These are phyloP conservation scores for Monosporascus sp. DNA, from an alignment of 2,329 filamentous ascomycete species.

Conservation along the genomic window DNA sequence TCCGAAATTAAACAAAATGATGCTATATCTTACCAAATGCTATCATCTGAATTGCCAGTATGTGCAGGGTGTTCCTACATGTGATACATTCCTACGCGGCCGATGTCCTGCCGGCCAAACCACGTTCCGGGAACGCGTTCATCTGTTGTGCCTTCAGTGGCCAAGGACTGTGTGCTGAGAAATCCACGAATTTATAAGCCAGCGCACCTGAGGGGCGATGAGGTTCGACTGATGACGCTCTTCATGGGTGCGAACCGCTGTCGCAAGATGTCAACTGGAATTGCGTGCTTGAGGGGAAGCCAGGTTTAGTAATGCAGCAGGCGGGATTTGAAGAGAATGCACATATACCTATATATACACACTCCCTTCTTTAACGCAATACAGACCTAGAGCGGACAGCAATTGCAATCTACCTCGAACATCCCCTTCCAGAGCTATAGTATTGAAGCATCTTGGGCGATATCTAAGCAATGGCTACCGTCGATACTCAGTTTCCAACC, in stretches of 20 bases:
- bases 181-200: not conserved
- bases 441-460: not conserved
- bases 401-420: not conserved
- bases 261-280: slow-evolving; percentile 14
- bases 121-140: too few species aligned
- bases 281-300: slow-evolving; percentile 25
- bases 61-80: too few species aligned
- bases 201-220: not conserved
- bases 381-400: not conserved
- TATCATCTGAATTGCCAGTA: too few species aligned
- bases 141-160: too few species aligned
- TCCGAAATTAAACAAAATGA: too few species aligned
- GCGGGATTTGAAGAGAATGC: not conserved
- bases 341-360: not conserved
- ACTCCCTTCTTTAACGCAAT: not conserved
- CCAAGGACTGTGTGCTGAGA: not conserved
- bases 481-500: slow-evolving; percentile 18
- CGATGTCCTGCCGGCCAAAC: too few species aligned
- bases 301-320: not conserved
- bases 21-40: too few species aligned
- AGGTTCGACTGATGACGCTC: not conserved
- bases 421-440: not conserved
- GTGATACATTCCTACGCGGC: too few species aligned
- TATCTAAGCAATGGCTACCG: slow-evolving; percentile 19
- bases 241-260: slow-evolving; percentile 1